A percentile compares a stretch with the other conserved stretches of the same genome.
Evolutionary conservation across 805 yeast genomes (phyloP).

Genomic region (Candida rishiriensis): DNA sequence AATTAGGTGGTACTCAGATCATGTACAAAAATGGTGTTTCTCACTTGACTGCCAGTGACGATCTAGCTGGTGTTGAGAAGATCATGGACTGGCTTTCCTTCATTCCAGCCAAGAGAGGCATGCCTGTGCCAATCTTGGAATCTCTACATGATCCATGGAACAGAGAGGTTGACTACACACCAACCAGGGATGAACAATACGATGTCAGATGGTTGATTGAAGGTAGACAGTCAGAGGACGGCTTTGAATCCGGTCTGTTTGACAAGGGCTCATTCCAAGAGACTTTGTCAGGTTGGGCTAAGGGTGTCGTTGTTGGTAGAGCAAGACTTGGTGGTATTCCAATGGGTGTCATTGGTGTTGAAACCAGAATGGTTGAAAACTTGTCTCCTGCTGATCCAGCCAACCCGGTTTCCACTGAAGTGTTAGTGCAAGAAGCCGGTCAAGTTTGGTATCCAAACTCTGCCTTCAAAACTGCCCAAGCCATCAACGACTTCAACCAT

Average conservation of each 20-base stretch:
- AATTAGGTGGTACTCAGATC: constrained; percentile 98
- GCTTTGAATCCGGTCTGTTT: constrained; percentile 84
- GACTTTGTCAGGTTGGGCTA: constrained; percentile 97
- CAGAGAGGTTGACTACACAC: constrained; percentile 80
- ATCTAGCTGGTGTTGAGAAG: constrained; percentile 92
- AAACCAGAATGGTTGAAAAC: constrained; percentile 85
- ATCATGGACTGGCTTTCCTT: constrained; percentile 94
- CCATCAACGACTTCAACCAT: constrained; percentile 92
- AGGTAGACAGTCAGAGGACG: constrained; percentile 69
- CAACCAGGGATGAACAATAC: constrained; percentile 65
- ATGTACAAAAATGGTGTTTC: constrained; percentile 99
- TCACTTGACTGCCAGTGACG: constrained; percentile 95
- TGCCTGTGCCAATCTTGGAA: constrained; percentile 87
- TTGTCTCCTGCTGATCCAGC: constrained; percentile 97
- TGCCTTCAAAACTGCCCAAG: constrained; percentile 98
- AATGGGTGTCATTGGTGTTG: constrained; percentile 96
- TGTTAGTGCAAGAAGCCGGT: constrained; percentile 90
- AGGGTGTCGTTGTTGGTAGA: constrained; percentile 97
- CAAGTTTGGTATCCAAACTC: constrained; percentile 99
- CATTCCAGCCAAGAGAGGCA: constrained; percentile 84
- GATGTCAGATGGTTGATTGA: constrained; percentile 95
- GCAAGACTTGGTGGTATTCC: constrained; percentile 99
- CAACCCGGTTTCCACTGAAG: constrained; percentile 89
- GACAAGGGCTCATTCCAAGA: constrained; percentile 94
- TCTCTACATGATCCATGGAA: constrained; percentile 82